phyloP scores from a whole-genome alignment of 2,329 filamentous ascomycete genomes.

The Curvularia verruculosa region DNA sequence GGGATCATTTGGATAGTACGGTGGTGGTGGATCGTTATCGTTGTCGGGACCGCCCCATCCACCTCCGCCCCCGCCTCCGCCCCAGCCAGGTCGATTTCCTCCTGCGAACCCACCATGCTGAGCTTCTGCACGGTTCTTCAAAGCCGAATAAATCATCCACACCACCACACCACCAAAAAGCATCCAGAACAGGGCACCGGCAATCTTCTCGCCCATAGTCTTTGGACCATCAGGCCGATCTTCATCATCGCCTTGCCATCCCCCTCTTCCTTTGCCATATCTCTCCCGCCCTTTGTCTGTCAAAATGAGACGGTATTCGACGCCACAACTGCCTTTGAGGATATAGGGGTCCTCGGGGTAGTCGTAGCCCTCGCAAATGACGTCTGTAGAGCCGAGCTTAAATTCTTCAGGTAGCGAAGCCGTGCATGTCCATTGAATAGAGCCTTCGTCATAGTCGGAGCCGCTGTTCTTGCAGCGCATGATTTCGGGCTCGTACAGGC shows the following conservation, averaged over 20 bases:
- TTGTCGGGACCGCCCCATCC: slow-evolving; percentile 47
- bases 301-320: slow-evolving; percentile 82
- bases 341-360: slow-evolving; percentile 79
- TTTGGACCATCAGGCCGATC: slow-evolving; percentile 49
- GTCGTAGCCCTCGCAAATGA: slow-evolving; percentile 89
- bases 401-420: slow-evolving; percentile 66
- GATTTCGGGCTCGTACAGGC: slow-evolving; percentile 74
- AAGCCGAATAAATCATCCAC: slow-evolving; percentile 68
- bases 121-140: slow-evolving; percentile 38
- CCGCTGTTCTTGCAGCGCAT: slow-evolving; percentile 93
- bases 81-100: slow-evolving; percentile 43
- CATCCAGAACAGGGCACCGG: slow-evolving; percentile 61
- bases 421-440: slow-evolving; percentile 92
- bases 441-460: slow-evolving; percentile 77
- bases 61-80: slow-evolving; percentile 52
- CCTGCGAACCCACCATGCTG: slow-evolving; percentile 31
- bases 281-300: slow-evolving; percentile 76
- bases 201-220: slow-evolving; percentile 38
- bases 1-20: slow-evolving; percentile 49
- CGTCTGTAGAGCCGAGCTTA: slow-evolving; percentile 84
- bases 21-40: slow-evolving; percentile 58
- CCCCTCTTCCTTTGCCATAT: slow-evolving; percentile 64
- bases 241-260: slow-evolving; percentile 43
- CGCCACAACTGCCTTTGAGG: slow-evolving; percentile 89
- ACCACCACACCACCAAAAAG: slow-evolving; percentile 65